Base-by-base conservation (phyloP, 192 early-diverging fungal species). In the Linnemannia exigua region DNA sequence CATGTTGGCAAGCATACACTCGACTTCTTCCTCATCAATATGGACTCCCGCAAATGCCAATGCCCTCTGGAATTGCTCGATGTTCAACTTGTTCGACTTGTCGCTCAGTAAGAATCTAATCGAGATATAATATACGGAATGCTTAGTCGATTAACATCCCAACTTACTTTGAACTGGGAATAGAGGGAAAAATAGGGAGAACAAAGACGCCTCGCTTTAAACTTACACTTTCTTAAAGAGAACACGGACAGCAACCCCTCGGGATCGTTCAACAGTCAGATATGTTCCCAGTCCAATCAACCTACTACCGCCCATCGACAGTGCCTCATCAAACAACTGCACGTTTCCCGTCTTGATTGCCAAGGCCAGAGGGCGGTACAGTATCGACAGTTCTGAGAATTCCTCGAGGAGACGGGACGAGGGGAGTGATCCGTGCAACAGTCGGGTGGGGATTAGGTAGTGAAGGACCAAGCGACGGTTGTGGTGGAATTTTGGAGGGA, bases 1-100 rank as follows among this genome's bases (percentile, higher is more conserved):
- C 94, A 98, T 94, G 74, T 94, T 95, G 3, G 97, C 97, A 44
- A 99, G 82, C 71, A 96, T 92, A 79, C 97, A 96, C 79, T 96
- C 96, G 8, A 97, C 94, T 71, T 98, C 96, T 19, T 92, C 92
- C 46, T 92, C 67, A 20, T 93, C 93, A 2, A 92, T 77, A 33
- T 89, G 67, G 8, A 92, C 67, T 0, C 95, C 90, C 63, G 92
- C 90, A 89, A 87, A 88, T 14, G 79, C 86, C 47, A 98, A 79
- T 15, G 95, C 98, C 9, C 54, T 72, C 46, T 93, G 87, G 66
- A 99, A 94, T n/a, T 63, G 70, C 1, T 51, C 44, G 37, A 99
- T 89, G 17, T 91, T 79, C 3, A 98, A 72, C 47, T 93, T 90
- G 68, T 91, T 93, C 31, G 86, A 47, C 71, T 88, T 88, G 37